Conservation (phyloP, 2,329 filamentous ascomycete genomes). For the Boeremia exigua region DNA sequence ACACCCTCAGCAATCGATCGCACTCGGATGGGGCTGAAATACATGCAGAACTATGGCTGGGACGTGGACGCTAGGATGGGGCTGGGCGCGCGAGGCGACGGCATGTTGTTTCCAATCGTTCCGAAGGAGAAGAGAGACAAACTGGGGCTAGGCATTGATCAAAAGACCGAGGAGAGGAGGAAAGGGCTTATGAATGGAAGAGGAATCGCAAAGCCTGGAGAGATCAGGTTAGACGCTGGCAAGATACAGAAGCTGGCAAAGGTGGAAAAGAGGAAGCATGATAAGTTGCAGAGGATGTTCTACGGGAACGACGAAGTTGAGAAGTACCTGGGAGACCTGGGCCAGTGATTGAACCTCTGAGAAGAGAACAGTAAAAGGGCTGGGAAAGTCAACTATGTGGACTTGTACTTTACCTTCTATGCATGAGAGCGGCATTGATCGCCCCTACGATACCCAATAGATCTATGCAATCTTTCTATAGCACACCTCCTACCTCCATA, state of each 20-base stretch:
- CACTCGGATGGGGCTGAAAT: constrained; percentile 70
- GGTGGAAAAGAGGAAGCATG: constrained; percentile 67
- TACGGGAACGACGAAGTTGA: constrained; percentile 78
- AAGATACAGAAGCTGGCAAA: constrained; percentile 67
- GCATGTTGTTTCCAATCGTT: constrained; percentile 78
- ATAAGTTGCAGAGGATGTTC: constrained; percentile 72
- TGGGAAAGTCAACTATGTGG: too few species aligned
- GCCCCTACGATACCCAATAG: too few species aligned
- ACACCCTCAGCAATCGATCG: constrained; percentile 76
- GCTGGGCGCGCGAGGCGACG: constrained; percentile 71
- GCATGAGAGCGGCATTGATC: too few species aligned
- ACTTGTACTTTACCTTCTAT: too few species aligned
- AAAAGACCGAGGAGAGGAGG: constrained; percentile 50
- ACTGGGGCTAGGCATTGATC: constrained; percentile 70
- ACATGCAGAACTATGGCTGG: constrained; percentile 73
- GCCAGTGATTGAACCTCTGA: not conserved
- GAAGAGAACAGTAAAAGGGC: not conserved
- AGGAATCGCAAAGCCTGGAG: constrained; percentile 44
- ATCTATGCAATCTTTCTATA: too few species aligned
- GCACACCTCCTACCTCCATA: too few species aligned
- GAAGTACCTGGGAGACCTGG: constrained; percentile 66
- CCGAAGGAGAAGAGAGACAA: constrained; percentile 74
- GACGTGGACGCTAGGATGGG: constrained; percentile 75
- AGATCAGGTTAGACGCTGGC: constrained; percentile 67
- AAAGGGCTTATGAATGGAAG: constrained; percentile 27